Base-by-base conservation (phyloP, 495 filamentous ascomycete species). In the Thozetella sp. region DNA sequence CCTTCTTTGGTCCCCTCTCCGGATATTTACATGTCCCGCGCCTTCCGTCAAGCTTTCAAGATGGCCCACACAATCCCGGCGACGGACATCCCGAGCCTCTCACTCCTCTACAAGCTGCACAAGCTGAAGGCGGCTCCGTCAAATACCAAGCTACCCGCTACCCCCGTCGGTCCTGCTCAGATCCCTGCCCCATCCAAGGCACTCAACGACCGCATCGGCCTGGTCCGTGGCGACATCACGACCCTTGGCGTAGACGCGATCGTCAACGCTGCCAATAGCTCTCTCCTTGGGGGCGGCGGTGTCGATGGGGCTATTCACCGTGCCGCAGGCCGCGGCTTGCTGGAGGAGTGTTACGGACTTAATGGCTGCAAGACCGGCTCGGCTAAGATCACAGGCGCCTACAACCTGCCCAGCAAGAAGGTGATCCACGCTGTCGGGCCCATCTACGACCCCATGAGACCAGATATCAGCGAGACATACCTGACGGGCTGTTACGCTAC, bases 381-480 rank as follows among this genome's bases (percentile, higher is more conserved):
- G 25, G 91, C 94, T 53, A 95, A 94, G 67, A 93, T 96, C 66
- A 97, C 95, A 0, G 67, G 75, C 48, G 93, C 85, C 3, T 93
- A 93, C 75, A 63, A 83, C 0, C 78, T 99, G 3, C 92, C 91
- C 10, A 89, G 84, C 72, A 81, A 84, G 52, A 86, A 87, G 55
- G 83, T 98, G 22, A 96, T 98, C 54, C 95, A 97, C 68, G 82
- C 95, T 37, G 95, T 97, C 2, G 95, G 95, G 0, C 94, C 94
- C 2, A 71, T 96, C n/a, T 98, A 96, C 74, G 54, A 68, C 22
- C 62, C 64, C 1, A 55, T 67, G 22, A 62, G 72, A 2, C 64
- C 76, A 12, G 75, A 67, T 2, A 61, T 63, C 15, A 81, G 82
- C 20, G 83, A 82, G 58, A 51, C 55, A 25, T 67, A 86, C 51